Evolutionary conservation across 208 protist genomes (phyloP), one percentile per base, ranked within the genome.

Genomic region (Strigomonas culicis): DNA sequence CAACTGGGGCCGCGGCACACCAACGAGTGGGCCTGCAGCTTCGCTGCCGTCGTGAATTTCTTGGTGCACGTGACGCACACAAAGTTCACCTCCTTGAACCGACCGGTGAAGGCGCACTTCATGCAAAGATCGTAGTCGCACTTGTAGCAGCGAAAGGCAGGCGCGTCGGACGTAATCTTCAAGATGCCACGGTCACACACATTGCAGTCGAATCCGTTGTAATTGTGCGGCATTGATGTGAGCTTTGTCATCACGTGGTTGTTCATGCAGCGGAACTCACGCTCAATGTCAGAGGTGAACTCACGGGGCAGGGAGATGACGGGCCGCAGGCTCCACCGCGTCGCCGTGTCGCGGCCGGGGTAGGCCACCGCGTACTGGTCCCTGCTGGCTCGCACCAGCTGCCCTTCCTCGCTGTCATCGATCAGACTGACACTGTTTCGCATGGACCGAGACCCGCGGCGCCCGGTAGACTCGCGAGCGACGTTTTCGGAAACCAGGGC

Each of bases 181-280:
- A 90, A 59, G 62, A 95, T 90, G 28, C 72, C 86, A 25, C 79
- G 62, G 59, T 93, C 86, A 62, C 89, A 95, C 8, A 95, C 86
- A 62, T 95, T 93, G 72, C 89, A 95, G 66, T 95, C 89, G 69
- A 95, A 95, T 34, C 86, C 89, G 52, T 86, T 83, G 73, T 95
- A 95, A 39, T 80, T 75, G 51, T 84, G 67, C 17, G 89, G 89
- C 81, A 95, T 95, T 25, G 74, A 74, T 2, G 82, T 93, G 19
- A 93, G 59, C 68, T 92, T 91, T 30, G 81, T 92, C 89, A 95
- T 93, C 6, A 86, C 65, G 63, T 95, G 89, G 41, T 73, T 65
- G 71, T 95, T 95, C 79, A 93, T 82, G 71, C 89, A 95, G 21
- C 67, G 34, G 63, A 80, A 76, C 31, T 87, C 71, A 17, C 79